Base-by-base conservation (phyloP, 2,329 filamentous ascomycete genomes). In the Cladosporium cucumerinum region DNA sequence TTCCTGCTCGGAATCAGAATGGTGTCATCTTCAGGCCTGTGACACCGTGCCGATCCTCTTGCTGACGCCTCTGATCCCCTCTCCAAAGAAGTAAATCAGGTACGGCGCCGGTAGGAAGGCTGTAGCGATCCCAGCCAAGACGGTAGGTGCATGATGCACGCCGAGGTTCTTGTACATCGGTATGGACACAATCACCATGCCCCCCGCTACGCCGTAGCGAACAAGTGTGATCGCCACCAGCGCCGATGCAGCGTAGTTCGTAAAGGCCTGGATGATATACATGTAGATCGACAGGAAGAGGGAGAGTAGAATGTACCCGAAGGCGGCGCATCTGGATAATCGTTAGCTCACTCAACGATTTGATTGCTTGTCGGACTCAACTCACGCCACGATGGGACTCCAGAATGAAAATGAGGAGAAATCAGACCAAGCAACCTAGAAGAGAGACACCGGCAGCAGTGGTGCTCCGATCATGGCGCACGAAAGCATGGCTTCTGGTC, bases 271-370 rank as follows among this genome's bases (percentile, higher is more conserved):
- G 46, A 75, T 72, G 55, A 75, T 71, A 59, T 75, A 75, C 65
- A 70, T 66, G 66, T 74, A 74, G 25, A 66, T 66, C 7, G 75
- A 74, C 36, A 79, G 75, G 66, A 78, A 81, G 65, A 82, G 78
- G 2, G 77, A 76, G 60, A 79, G 79, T 65, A 82, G 75, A 3
- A 78, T 79, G 48, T 78, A 81, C 1, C 82, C 81, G 46, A 83
- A 82, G 0, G 81, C 74, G 0, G 79, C 81, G 0, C 81, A 70
- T 5, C 82, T 78, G 5, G 78, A 76, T 0, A 78, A 79, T 73
- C 82, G 69, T 80, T 78, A 32, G 78, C 79, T 21, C 81, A 75
- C 12, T 46, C 14, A 21, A 21, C 8, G 8, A 8, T 3, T 21
- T 5, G 11, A 8, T 8, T 43, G 3, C 39, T 21, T 21, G 7